Base-by-base conservation (phyloP, 257 asterid species). In the Fraxinus anomala region DNA sequence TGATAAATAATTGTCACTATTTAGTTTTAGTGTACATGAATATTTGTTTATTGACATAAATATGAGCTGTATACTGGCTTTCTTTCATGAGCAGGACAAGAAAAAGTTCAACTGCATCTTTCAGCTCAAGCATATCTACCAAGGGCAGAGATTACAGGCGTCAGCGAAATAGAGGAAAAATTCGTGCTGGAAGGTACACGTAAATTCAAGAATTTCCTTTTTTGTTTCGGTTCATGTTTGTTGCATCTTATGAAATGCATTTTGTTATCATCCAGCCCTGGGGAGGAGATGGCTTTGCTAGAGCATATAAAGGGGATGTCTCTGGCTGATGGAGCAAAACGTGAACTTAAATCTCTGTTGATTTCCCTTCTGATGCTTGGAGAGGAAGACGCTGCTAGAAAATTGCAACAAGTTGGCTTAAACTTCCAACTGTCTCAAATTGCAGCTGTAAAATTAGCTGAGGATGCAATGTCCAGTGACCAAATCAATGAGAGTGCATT, bases 171-270 rank as follows among this genome's bases (percentile, higher is more conserved):
- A 87, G 87, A 80, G 98, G 99, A 54, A 96, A 96, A 84, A 93
- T 96, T 76, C 90, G 99, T 84, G 97, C 99, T 76, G 98, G 98
- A 85, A 96, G 99, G 99, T 96, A 83, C 73, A 73, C 80, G 12
- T 72, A 12, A 17, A n/a, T 77, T 73, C 79, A 56, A 67, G 34
- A 76, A 34, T 3, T 36, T 66, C 10, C 33, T 19, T 19, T 59
- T 24, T 51, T 69, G 59, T 37, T 65, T 72, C 19, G 19, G 54
- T 72, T 30, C 70, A 47, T 17, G 24, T 19, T 30, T 63, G 40
- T 68, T 68, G 14, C 47, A 68, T 79, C 30, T 75, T 68, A 49
- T 59, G 66, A 68, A 17, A 30, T 44, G 23, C 65, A 21, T 67
- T 73, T 66, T 56, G 65, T 79, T 81, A 63, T 40, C n/a, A 34